A percentile compares a stretch with the other conserved stretches of the same genome.
phyloP scores from a whole-genome alignment of 177 flowering plant species.

The Vitis hybrid region DNA sequence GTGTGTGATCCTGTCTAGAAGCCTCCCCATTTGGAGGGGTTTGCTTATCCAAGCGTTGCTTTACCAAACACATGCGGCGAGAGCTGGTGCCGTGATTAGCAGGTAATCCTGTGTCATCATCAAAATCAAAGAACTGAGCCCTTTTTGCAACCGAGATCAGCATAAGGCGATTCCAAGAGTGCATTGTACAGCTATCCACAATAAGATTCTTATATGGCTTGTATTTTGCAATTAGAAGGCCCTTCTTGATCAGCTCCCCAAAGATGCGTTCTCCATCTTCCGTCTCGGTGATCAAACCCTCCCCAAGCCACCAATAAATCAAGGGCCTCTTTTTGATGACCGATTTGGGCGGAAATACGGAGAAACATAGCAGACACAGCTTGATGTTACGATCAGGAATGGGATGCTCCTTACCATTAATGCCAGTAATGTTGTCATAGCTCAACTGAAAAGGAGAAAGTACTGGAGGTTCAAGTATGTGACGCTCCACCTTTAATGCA shows the following conservation, averaged over 20 bases:
- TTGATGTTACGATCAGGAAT: not conserved
- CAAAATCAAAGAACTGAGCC: constrained; percentile 17
- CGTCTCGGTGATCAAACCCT: not conserved
- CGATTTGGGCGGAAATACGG: not conserved
- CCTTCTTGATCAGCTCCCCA: not conserved
- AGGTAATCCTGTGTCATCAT: not conserved
- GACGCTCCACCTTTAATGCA: too few species aligned
- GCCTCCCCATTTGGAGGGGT: constrained; percentile 10
- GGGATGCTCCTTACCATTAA: not conserved
- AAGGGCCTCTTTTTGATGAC: not conserved
- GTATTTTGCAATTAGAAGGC: not conserved
- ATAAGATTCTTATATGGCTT: too few species aligned
- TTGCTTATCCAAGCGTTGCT: not conserved
- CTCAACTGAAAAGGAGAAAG: not conserved
- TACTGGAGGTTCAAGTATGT: rapidly evolving
- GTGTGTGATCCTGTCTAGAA: not conserved
- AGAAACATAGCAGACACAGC: not conserved
- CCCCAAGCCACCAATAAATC: not conserved
- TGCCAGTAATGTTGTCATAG: not conserved
- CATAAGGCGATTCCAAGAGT: constrained; percentile 18
- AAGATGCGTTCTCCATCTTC: not conserved
- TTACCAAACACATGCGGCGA: too few species aligned
- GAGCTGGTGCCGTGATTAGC: too few species aligned
- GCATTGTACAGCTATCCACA: constrained; percentile 20
- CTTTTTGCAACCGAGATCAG: constrained; percentile 17